Percentiles rank a stretch among this genome's conserved stretches.
Conservation (phyloP, 306 rosid genomes). For the Biancaea sappan region DNA sequence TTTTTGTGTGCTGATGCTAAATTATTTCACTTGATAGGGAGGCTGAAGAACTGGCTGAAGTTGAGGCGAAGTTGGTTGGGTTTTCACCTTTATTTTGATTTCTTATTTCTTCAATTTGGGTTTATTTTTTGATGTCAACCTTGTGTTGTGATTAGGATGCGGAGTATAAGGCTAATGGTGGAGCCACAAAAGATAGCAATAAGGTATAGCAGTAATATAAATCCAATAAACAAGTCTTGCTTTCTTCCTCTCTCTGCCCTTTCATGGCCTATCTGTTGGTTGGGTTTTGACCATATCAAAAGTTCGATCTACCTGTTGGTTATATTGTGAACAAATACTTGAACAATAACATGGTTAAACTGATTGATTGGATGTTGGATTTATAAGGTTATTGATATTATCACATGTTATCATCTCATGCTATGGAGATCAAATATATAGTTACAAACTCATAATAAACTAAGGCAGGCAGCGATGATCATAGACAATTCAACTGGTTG, state of each 20-base stretch:
- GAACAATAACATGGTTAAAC: neutral
- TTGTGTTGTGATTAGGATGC: slow-evolving; percentile 41
- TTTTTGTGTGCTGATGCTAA: slow-evolving; percentile 20
- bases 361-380: neutral
- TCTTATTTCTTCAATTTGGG: neutral
- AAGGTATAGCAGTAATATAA: slow-evolving; percentile 41
- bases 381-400: neutral
- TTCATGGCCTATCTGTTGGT: neutral
- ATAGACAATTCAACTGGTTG: neutral
- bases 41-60: slow-evolving; percentile 73
- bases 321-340: neutral
- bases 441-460: neutral
- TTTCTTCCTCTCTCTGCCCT: neutral
- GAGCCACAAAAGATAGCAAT: slow-evolving; percentile 41
- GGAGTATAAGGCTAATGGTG: slow-evolving; percentile 48
- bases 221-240: neutral
- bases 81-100: neutral
- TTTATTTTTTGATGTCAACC: slow-evolving; percentile 15
- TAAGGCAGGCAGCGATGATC: neutral
- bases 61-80: slow-evolving; percentile 72
- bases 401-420: neutral
- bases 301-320: neutral
- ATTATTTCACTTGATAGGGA: slow-evolving; percentile 54
- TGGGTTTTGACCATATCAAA: neutral
- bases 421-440: neutral